These are phyloP conservation scores for Gynochthodes officinalis DNA, from an alignment of 257 asterid species.

Conservation along the genomic window DNA sequence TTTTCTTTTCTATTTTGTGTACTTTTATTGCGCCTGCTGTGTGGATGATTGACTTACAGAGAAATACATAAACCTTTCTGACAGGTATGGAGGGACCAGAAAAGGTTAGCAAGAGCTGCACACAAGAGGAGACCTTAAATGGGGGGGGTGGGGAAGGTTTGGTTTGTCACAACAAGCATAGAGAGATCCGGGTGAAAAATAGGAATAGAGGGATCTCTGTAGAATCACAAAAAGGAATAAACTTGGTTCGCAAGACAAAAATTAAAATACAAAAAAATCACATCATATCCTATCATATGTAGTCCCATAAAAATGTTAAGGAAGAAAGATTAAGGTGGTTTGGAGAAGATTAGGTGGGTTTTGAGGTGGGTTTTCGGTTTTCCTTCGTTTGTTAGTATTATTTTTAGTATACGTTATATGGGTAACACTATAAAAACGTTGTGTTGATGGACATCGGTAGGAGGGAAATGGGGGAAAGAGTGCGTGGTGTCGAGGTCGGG, in stretches of 20 bases:
- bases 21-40: neutral
- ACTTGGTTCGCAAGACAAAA: conserved; percentile 24
- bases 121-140: no score
- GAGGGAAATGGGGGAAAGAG: conserved; percentile 5
- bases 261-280: neutral
- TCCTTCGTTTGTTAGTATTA: neutral
- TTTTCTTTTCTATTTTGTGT: neutral
- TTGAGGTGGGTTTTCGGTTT: neutral
- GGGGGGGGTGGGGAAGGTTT: neutral
- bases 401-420: no score
- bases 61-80: conserved; percentile 10
- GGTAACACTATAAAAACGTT: no score
- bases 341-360: neutral
- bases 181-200: conserved; percentile 42
- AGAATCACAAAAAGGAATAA: conserved; percentile 56
- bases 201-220: conserved; percentile 58
- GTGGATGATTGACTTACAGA: conserved; percentile 4
- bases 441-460: no score
- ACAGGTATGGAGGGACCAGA: conserved; percentile 18
- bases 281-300: no score
- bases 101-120: conserved; percentile 7
- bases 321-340: neutral
- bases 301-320: no score
- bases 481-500: conserved; percentile 67
- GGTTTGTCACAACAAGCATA: conserved; percentile 32